Base-by-base conservation (phyloP, 352 stramenopile species). In the Phytophthora brassicae region DNA sequence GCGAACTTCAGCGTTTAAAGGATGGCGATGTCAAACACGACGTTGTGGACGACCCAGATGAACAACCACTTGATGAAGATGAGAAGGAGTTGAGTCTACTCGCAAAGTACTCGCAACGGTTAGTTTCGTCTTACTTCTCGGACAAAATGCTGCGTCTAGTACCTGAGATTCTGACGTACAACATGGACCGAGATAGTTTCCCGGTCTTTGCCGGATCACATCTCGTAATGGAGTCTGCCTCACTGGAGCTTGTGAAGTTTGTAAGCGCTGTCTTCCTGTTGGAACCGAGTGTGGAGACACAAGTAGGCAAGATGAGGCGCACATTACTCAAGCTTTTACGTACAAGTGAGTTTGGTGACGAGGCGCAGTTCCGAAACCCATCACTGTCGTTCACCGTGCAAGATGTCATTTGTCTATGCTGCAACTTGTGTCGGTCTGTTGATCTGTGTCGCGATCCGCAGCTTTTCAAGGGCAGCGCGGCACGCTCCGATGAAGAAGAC, bases 201-300 rank as follows among this genome's bases (percentile, higher is more conserved):
- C 90, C 90, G 1, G 72, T 88, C 29, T 82, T 95, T 35, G 84
- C 90, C 8, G 95, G 90, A 11, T 96, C 83, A 20, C 79, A 98
- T 66, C 71, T 97, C 16, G 43, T 23, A 4, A 50, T 96, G 44
- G 86, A 84, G 23, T 93, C 93, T 55, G 90, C 96, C 13, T 81
- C 97, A 16, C 78, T 99, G n/a, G 96, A 99, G 70, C 96, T 99
- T 45, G 94, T 99, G 29, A 99, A 99, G 72, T 97, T 90, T 55
- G 79, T 99, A 19, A 92, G 88, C 58, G 78, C 88, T 16, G 85
- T 99, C 12, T 85, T 99, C 39, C 60, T 89, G 36, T 72, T 99
- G 13, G 97, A 99, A 68, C 64, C 84, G 7, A 90, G 88, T 35
- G 81, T 99, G 0, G 85, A 94, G 17, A 75, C 89, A 9, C 87